These are phyloP conservation scores for Phytomonas francai DNA, from an alignment of 208 protist species.

Conservation along the genomic window DNA sequence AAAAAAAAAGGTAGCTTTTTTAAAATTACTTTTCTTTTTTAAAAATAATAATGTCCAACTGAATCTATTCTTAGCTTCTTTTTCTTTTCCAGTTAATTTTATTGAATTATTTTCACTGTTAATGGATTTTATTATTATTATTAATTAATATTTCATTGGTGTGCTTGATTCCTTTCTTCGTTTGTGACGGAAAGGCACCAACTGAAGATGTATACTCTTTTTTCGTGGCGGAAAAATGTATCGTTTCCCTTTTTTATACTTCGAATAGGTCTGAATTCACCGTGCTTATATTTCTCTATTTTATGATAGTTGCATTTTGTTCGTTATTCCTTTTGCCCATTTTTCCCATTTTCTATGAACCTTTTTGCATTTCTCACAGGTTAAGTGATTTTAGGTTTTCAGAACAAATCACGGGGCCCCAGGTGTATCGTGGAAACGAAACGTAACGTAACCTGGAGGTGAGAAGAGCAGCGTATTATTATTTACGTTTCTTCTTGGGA, in stretches of 20 bases:
- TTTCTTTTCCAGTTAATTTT: constrained; percentile 10
- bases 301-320: neutral
- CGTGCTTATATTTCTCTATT: constrained; percentile 1
- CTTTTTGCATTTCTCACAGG: neutral
- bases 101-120: constrained; percentile 12
- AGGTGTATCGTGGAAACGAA: neutral
- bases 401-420: neutral
- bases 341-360: no score
- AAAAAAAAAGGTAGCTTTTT: constrained; percentile 6
- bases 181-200: neutral
- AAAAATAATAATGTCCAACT: no score
- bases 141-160: constrained; percentile 6
- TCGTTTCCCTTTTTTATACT: neutral
- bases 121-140: constrained; percentile 10
- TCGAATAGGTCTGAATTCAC: neutral
- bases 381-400: neutral
- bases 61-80: neutral
- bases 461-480: neutral
- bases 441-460: neutral
- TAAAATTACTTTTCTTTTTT: neutral
- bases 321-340: neutral
- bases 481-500: neutral
- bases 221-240: constrained; percentile 4
- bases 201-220: neutral
- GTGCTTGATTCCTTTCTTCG: neutral